These are phyloP conservation scores for Saitozyma sp. DNA, from an alignment of 768 basidiomycete species.

Conservation along the genomic window DNA sequence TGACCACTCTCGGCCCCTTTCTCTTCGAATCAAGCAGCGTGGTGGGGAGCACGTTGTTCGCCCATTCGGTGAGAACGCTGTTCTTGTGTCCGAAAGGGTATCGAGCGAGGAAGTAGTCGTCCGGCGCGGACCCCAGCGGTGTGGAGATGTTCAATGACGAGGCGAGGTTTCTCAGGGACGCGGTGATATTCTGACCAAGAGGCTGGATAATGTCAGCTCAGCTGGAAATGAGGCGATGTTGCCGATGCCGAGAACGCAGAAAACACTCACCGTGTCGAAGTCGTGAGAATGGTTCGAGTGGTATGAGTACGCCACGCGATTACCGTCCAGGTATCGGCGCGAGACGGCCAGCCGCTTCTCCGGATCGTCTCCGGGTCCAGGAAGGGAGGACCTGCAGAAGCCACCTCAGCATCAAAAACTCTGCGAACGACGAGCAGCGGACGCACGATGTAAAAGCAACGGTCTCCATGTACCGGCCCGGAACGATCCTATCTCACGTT, in stretches of 20 bases:
- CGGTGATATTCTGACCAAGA: slow-evolving; percentile 28
- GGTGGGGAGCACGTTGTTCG: slow-evolving; percentile 59
- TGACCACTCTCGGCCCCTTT: slow-evolving; percentile 30
- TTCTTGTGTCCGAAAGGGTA: slow-evolving; percentile 47
- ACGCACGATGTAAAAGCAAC: slow-evolving; percentile 61
- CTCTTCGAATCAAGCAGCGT: slow-evolving; percentile 55
- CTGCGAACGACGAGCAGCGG: not conserved
- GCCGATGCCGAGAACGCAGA: not conserved
- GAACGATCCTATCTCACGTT: slow-evolving; percentile 32
- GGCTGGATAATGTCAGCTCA: slow-evolving; percentile 18
- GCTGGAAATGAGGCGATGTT: not conserved
- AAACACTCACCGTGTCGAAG: slow-evolving; percentile 62
- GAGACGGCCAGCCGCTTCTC: slow-evolving; percentile 55
- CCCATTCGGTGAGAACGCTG: slow-evolving; percentile 47
- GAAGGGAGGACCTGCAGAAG: slow-evolving; percentile 12
- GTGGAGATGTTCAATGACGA: slow-evolving; percentile 61
- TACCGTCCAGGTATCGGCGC: slow-evolving; percentile 53
- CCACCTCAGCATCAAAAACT: not conserved
- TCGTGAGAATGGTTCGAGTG: slow-evolving; percentile 61
- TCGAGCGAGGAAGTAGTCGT: slow-evolving; percentile 65
- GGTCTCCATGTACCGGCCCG: slow-evolving; percentile 85
- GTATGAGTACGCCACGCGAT: slow-evolving; percentile 57
- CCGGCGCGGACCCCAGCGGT: slow-evolving; percentile 71
- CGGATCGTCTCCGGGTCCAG: slow-evolving; percentile 5
- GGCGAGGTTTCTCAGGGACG: slow-evolving; percentile 21